phyloP scores from a whole-genome alignment of 495 filamentous ascomycete genomes.

The Usnea hakonensis region DNA sequence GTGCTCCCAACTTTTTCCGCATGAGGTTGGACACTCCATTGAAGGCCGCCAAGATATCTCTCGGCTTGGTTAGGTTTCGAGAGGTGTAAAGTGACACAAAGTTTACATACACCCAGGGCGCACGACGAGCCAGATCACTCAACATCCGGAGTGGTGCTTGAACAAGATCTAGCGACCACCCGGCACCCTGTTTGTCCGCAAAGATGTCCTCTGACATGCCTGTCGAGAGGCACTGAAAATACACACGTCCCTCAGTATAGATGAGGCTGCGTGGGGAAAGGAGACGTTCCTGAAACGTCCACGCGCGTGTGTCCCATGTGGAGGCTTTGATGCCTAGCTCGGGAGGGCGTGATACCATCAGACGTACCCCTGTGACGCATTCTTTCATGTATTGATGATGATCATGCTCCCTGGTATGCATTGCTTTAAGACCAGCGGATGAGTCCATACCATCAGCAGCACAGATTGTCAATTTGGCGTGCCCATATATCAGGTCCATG shows the following conservation, averaged over 20 bases:
- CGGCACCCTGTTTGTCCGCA: slow-evolving; percentile 1
- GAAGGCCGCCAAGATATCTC: slow-evolving; percentile 5
- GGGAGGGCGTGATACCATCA: slow-evolving; percentile 5
- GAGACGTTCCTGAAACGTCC: slow-evolving; percentile 10
- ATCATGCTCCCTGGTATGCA: slow-evolving; percentile 5
- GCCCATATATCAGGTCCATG: slow-evolving; percentile 11
- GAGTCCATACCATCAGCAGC: slow-evolving; percentile 11
- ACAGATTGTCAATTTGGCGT: slow-evolving; percentile 10
- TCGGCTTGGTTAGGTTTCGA: neutral
- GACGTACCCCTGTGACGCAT: slow-evolving; percentile 1
- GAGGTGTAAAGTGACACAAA: slow-evolving; percentile 5
- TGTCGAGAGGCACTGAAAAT: slow-evolving; percentile 8
- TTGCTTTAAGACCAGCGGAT: slow-evolving; percentile 7
- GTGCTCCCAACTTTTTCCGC: neutral
- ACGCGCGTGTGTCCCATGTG: slow-evolving; percentile 3
- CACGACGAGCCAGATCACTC: neutral
- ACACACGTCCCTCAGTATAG: neutral
- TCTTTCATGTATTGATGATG: slow-evolving; percentile 1
- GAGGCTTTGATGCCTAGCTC: slow-evolving; percentile 5
- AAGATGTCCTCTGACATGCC: slow-evolving; percentile 10
- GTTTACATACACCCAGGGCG: neutral
- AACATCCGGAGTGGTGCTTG: slow-evolving; percentile 5
- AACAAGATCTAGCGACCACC: slow-evolving; percentile 7
- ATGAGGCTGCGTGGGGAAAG: slow-evolving; percentile 6
- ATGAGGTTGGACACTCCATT: slow-evolving; percentile 4